These are phyloP conservation scores for Leishmania arabica DNA, from an alignment of 208 protist species.

Conservation along the genomic window DNA sequence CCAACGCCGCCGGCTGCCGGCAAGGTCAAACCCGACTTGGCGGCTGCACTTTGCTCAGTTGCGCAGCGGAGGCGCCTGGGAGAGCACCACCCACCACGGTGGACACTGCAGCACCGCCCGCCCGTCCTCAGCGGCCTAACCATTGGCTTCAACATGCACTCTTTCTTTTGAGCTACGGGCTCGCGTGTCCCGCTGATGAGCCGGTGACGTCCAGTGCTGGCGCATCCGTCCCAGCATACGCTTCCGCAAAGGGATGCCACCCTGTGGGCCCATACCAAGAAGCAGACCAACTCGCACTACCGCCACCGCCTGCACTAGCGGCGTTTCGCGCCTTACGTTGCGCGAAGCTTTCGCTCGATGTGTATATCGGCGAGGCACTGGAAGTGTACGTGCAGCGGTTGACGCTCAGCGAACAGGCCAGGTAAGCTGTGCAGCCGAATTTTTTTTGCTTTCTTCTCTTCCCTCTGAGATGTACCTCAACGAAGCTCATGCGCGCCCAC, in stretches of 20 bases:
- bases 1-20: background rate
- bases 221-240: background rate
- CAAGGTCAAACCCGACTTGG: background rate
- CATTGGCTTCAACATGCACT: conserved; percentile 52
- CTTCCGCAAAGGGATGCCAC: background rate
- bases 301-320: conserved; percentile 11
- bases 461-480: background rate
- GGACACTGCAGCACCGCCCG: background rate
- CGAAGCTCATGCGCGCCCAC: background rate
- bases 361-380: conserved; percentile 22
- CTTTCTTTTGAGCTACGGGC: conserved; percentile 46
- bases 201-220: background rate
- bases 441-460: background rate
- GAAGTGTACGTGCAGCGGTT: conserved; percentile 39
- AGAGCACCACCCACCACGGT: background rate
- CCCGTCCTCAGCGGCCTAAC: background rate
- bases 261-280: background rate
- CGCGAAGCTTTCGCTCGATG: conserved; percentile 23
- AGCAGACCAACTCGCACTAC: background rate
- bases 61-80: background rate
- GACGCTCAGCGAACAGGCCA: conserved; percentile 7
- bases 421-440: background rate
- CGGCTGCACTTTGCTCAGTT: background rate
- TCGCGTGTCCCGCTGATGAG: background rate
- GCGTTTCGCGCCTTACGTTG: conserved; percentile 20